Evolutionary conservation across 768 basidiomycete species (phyloP), one percentile per base, ranked within the genome.

Genomic region (Phlebiopsis gigantea): DNA sequence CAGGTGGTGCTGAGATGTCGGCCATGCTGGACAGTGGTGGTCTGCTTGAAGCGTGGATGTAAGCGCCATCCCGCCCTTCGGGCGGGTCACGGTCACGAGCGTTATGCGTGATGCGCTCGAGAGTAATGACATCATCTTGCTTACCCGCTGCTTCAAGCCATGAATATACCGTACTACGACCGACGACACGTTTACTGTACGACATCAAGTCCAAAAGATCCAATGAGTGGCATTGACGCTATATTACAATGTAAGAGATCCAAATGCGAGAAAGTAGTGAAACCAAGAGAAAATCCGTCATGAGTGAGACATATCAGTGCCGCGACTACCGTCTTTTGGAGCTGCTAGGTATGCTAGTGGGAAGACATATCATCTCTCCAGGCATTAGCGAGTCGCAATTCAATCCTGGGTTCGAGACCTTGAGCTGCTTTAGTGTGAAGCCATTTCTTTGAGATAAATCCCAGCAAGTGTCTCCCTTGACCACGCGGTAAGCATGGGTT

Each of bases 291-390:
- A n/a, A 28, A 29, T 5, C 28, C 6, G 30, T 9, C 2, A 17
- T 9, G 34, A 39, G 17, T 10, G 9, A 48, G 8, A 2, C 2
- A 30, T 30, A 17, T 28, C 28, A n/a, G 24, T 22, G 6, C 17
- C 17, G 26, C 7, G 22, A 46, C 45, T 51, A 51, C 30, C 34
- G n/a, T 9, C 31, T 29, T 12, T 39, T n/a, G 1, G 50, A 15
- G 39, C 31, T 30, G 15, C 34, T 21, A 24, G 50, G 39, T 19
- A 24, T 30, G 15, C 34, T 21, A 24, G 50, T 21, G 14, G 84
- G 83, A 17, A 85, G 61, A 61, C 84, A 86, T 19, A 86, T 68
- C 0, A 77, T 76, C 15, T 73, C 76, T 19, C 84, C 83, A 0
- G 84, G 83, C 65, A 77, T 76, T 17, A 87, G 69, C 30, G 71